Evolutionary conservation across 345 rosid species (phyloP).

Genomic region (Chamaenerion angustifolium): DNA sequence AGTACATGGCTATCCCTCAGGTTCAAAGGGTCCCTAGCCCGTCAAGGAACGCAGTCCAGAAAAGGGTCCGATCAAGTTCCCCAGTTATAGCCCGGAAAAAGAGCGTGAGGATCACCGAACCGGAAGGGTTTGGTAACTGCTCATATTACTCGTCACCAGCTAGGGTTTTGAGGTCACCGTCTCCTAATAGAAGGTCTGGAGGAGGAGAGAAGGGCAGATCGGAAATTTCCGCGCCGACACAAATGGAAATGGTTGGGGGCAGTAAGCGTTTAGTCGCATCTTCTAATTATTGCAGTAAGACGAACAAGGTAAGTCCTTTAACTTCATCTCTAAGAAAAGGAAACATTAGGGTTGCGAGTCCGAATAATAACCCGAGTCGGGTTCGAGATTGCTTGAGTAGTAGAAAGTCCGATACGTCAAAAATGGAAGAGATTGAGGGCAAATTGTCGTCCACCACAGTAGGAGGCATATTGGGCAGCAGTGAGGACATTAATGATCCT

Average conservation of each 20-base stretch:
- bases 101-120: constrained; percentile 47
- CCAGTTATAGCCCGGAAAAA: constrained; percentile 52
- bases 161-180: constrained; percentile 8
- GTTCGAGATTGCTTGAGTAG: too few species aligned
- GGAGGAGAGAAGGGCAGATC: constrained; percentile 19
- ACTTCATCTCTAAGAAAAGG: too few species aligned
- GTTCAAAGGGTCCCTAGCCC: constrained; percentile 8
- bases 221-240: constrained; percentile 8
- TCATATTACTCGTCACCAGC: constrained; percentile 4
- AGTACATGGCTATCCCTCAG: constrained; percentile 9
- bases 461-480: too few species aligned
- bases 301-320: too few species aligned
- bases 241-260: constrained; percentile 11
- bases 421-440: too few species aligned
- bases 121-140: constrained; percentile 7
- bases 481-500: too few species aligned
- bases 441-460: too few species aligned
- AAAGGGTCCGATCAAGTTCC: constrained; percentile 49
- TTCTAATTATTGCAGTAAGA: neutral
- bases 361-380: too few species aligned
- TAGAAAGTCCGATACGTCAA: too few species aligned
- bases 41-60: constrained; percentile 17
- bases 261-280: constrained; percentile 19
- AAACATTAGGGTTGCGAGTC: too few species aligned
- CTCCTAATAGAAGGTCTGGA: constrained; percentile 26